Conservation (phyloP, 2,329 filamentous ascomycete species). For the Orbilia oligospora region DNA sequence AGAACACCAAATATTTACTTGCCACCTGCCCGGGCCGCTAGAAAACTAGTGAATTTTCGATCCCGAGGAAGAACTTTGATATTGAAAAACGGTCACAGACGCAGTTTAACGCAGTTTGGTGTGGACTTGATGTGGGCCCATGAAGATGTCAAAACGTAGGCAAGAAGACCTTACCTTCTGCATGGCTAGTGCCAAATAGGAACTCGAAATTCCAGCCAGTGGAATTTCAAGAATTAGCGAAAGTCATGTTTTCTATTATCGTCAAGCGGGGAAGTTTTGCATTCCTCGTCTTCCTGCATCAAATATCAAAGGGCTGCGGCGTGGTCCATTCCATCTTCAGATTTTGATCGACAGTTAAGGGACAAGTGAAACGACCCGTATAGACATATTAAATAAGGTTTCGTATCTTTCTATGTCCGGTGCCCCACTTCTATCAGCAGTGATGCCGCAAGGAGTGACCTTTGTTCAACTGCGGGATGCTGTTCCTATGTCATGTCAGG, state of each 20-base stretch:
- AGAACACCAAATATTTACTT: conserved; percentile 35
- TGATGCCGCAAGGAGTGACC: background rate
- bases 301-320: background rate
- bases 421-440: background rate
- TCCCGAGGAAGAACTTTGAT: background rate
- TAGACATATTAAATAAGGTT: conserved; percentile 2
- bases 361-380: conserved; percentile 23
- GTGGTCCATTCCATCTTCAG: conserved; percentile 24
- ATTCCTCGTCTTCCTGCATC: background rate
- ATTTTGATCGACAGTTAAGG: conserved; percentile 31
- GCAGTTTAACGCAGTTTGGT: no score
- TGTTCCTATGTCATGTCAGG: background rate
- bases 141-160: conserved; percentile 7
- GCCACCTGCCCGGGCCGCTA: conserved; percentile 32
- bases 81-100: background rate
- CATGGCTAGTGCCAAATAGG: background rate
- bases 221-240: conserved; percentile 35
- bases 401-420: background rate
- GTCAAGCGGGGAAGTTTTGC: background rate
- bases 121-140: background rate
- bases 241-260: background rate
- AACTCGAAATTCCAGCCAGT: conserved; percentile 24
- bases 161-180: background rate
- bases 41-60: background rate
- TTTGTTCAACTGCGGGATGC: conserved; percentile 15